A percentile compares a stretch with the other conserved stretches of the same genome.
These are phyloP conservation scores for Luvunga scandens DNA, from an alignment of 345 rosid genomes.

Conservation along the genomic window DNA sequence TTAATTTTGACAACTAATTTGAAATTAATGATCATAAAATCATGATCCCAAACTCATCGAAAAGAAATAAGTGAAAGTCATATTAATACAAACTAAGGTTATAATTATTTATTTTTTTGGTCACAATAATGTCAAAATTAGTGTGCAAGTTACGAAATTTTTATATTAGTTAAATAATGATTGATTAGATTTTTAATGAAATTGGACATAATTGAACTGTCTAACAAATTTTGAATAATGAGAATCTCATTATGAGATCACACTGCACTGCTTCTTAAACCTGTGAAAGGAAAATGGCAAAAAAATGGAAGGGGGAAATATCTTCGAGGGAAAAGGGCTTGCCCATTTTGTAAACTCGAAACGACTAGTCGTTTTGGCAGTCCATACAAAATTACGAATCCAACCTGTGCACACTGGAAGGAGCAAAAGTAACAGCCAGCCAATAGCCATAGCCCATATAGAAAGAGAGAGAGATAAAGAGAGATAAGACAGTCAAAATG, in stretches of 20 bases:
- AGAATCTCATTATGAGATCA: too few relatives aligned
- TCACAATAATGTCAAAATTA: not conserved
- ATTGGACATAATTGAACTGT: too few relatives aligned
- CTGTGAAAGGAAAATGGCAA: too few relatives aligned
- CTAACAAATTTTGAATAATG: too few relatives aligned
- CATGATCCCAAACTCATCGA: not conserved
- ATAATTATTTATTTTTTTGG: not conserved
- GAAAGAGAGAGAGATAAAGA: not conserved
- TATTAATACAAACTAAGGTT: not conserved
- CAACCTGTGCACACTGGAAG: not conserved
- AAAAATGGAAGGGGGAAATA: not conserved
- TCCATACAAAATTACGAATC: not conserved
- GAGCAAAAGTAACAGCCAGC: not conserved
- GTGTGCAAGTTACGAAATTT: not conserved
- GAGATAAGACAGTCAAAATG: conserved; percentile 23
- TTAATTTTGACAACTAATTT: too few relatives aligned
- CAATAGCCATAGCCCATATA: too few relatives aligned
- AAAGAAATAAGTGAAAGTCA: not conserved
- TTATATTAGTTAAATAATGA: not conserved
- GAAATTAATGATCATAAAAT: too few relatives aligned
- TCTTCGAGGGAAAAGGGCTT: not conserved
- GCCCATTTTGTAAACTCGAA: too few relatives aligned
- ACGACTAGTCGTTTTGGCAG: not conserved
- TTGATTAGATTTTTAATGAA: not conserved
- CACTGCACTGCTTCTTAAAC: too few relatives aligned